Conservation (phyloP, 2,329 filamentous ascomycete species). For the Hypoxylon sp. region DNA sequence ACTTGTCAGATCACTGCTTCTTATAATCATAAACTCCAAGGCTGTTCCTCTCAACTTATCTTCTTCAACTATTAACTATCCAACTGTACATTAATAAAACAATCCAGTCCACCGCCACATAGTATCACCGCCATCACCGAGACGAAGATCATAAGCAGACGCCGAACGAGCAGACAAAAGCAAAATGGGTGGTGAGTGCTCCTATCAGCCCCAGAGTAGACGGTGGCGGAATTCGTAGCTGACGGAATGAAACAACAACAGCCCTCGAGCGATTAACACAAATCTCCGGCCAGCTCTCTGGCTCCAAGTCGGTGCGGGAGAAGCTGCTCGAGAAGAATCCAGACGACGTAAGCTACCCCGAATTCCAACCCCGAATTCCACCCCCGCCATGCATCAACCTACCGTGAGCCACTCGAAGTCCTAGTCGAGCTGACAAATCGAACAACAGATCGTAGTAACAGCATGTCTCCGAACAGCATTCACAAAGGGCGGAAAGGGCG, state of each 20-base stretch:
- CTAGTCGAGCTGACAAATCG: slow-evolving; percentile 47
- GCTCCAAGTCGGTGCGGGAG: slow-evolving; percentile 63
- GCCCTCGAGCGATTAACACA: slow-evolving; percentile 72
- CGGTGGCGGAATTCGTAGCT: slow-evolving; percentile 20
- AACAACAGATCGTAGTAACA: slow-evolving; percentile 83
- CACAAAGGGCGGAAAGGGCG: slow-evolving; percentile 92
- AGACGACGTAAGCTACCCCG: slow-evolving; percentile 70
- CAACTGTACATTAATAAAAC: slow-evolving; percentile 7
- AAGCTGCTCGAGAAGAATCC: slow-evolving; percentile 76
- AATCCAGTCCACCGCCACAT: not conserved
- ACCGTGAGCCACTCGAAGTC: not conserved
- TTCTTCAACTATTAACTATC: not conserved
- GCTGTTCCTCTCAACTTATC: slow-evolving; percentile 15
- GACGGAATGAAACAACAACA: slow-evolving; percentile 50
- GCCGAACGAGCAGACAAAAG: slow-evolving; percentile 2
- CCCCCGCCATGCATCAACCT: not conserved
- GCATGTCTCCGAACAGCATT: slow-evolving; percentile 91
- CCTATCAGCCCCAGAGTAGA: not conserved
- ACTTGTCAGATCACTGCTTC: slow-evolving; percentile 9
- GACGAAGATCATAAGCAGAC: slow-evolving; percentile 8
- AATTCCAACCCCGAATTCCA: too few relatives aligned
- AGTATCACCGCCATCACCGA: not conserved
- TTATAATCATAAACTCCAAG: slow-evolving; percentile 28
- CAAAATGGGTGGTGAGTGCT: slow-evolving; percentile 52
- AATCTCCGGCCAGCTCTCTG: slow-evolving; percentile 73